Evolutionary conservation across 768 basidiomycete genomes (phyloP).

Genomic region (Gloeophyllum trabeum): DNA sequence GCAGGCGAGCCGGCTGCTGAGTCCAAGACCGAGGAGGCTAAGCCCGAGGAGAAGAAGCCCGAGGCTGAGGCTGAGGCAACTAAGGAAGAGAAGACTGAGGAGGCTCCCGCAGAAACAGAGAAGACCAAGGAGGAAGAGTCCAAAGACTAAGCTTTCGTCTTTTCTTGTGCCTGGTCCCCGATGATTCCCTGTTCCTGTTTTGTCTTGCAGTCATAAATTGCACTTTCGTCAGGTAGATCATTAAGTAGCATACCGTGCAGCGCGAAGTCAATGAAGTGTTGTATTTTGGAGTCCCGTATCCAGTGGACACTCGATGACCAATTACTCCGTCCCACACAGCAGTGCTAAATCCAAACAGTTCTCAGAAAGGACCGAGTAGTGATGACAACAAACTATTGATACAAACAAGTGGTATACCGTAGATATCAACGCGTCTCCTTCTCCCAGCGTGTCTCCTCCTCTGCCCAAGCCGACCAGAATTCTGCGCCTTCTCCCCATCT

Average conservation of each 20-base stretch:
- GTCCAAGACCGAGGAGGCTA: conserved; percentile 12
- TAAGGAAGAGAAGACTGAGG: conserved; percentile 19
- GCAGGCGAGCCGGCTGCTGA: conserved; percentile 12
- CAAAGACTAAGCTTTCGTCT: conserved; percentile 12
- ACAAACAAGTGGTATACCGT: too few relatives aligned
- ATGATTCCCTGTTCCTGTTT: not conserved
- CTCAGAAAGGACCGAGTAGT: too few relatives aligned
- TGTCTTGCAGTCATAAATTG: not conserved
- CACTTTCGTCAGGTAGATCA: too few relatives aligned
- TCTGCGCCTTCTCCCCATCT: conserved; percentile 47
- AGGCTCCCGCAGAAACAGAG: conserved; percentile 12
- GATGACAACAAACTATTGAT: too few relatives aligned
- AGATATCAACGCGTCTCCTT: conserved; percentile 6
- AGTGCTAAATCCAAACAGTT: too few relatives aligned
- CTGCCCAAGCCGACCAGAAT: conserved; percentile 74
- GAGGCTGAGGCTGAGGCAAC: conserved; percentile 18
- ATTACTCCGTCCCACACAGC: too few relatives aligned
- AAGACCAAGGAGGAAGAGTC: conserved; percentile 17
- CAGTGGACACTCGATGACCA: too few relatives aligned
- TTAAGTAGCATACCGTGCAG: too few relatives aligned
- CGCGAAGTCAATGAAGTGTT: too few relatives aligned
- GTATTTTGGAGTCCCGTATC: too few relatives aligned
- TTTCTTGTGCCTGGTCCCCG: not conserved
- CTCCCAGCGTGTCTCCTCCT: conserved; percentile 36
- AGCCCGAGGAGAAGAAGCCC: conserved; percentile 12